Evolutionary conservation across 2,329 filamentous ascomycete species (phyloP).

Genomic region (Mollisia scopiformis): DNA sequence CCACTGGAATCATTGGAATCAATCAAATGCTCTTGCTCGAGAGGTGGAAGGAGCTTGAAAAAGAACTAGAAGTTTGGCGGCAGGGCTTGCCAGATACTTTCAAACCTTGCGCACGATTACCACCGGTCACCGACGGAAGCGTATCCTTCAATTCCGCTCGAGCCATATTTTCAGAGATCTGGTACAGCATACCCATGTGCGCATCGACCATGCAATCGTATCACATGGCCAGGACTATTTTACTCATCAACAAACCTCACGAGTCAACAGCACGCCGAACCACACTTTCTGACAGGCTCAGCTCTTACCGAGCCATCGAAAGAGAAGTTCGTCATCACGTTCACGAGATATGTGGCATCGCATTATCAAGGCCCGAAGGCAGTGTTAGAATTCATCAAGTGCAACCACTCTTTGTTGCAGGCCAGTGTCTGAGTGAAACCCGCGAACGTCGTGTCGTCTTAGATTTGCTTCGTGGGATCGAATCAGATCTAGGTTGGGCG

Average conservation of each 20-base stretch:
- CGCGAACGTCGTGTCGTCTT: slow-evolving; percentile 58
- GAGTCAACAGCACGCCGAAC: slow-evolving; percentile 55
- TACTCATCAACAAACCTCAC: slow-evolving; percentile 62
- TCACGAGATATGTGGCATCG: slow-evolving; percentile 64
- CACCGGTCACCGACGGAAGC: slow-evolving; percentile 35
- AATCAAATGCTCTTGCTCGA: slow-evolving; percentile 52
- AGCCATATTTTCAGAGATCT: slow-evolving; percentile 56
- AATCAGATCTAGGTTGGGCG: slow-evolving; percentile 65
- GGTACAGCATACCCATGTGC: slow-evolving; percentile 66
- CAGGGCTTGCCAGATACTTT: slow-evolving; percentile 62
- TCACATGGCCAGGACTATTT: slow-evolving; percentile 64
- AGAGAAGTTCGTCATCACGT: slow-evolving; percentile 59
- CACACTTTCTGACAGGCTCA: slow-evolving; percentile 55
- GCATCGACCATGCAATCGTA: slow-evolving; percentile 68
- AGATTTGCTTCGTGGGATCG: slow-evolving; percentile 58
- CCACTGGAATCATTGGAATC: slow-evolving; percentile 44
- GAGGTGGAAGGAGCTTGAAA: slow-evolving; percentile 57
- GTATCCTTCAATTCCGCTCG: slow-evolving; percentile 28
- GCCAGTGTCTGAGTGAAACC: slow-evolving; percentile 58
- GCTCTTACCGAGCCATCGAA: slow-evolving; percentile 58
- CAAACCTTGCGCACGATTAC: slow-evolving; percentile 54
- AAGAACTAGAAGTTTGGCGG: slow-evolving; percentile 62
- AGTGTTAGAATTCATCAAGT: slow-evolving; percentile 60
- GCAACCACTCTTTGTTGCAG: slow-evolving; percentile 63
- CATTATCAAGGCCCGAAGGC: slow-evolving; percentile 56